These are phyloP conservation scores for Debaryomyces tyrocola DNA, from an alignment of 805 yeast species.

Conservation along the genomic window DNA sequence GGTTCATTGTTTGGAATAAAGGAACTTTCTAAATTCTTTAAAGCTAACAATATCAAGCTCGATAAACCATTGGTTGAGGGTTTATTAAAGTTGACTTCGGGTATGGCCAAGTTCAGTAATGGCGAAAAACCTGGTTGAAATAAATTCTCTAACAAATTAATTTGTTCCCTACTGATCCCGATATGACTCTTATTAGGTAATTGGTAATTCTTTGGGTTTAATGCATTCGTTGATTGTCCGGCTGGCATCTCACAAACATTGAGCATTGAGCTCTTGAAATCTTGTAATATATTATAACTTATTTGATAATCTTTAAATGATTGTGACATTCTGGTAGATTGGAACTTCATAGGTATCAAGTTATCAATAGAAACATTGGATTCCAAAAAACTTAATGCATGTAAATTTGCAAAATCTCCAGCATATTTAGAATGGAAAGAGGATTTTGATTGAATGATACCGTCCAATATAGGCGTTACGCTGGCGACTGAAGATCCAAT, in stretches of 20 bases:
- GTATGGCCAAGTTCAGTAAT: constrained; percentile 31
- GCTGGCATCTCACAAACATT: constrained; percentile 21
- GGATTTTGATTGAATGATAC: constrained; percentile 66
- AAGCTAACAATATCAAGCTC: constrained; percentile 33
- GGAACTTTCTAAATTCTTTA: constrained; percentile 35
- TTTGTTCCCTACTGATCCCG: constrained; percentile 12
- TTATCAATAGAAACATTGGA: constrained; percentile 12
- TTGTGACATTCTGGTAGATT: constrained; percentile 15
- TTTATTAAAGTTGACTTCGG: constrained; percentile 41
- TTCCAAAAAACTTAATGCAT: constrained; percentile 51
- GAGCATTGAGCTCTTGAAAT: constrained; percentile 36
- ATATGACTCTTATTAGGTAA: constrained; percentile 19
- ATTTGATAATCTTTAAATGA: constrained; percentile 39
- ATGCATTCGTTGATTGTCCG: constrained; percentile 4
- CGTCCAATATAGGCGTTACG: constrained; percentile 78
- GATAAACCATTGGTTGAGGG: constrained; percentile 51
- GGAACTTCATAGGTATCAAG: constrained; percentile 18
- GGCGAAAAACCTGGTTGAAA: constrained; percentile 62
- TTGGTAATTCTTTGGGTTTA: constrained; percentile 17
- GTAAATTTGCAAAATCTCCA: constrained; percentile 79
- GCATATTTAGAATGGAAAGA: constrained; percentile 69
- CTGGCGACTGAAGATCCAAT: constrained; percentile 69
- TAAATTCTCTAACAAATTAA: constrained; percentile 55
- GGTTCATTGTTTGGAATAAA: constrained; percentile 29
- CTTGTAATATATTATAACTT: constrained; percentile 33